Evolutionary conservation across 345 rosid species (phyloP).

Genomic region (Populus davidiana): DNA sequence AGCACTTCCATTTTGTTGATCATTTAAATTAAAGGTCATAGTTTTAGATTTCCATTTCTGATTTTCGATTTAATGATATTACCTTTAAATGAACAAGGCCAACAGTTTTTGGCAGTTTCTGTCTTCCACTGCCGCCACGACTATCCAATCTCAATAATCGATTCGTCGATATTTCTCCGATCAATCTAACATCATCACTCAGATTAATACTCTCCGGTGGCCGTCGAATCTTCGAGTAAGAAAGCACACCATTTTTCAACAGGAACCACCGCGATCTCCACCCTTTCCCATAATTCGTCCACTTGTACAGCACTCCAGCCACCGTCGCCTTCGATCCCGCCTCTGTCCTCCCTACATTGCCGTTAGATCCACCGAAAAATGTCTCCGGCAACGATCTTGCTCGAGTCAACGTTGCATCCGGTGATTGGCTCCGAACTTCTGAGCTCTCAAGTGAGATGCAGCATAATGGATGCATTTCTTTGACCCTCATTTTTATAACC

Average conservation of each 20-base stretch:
- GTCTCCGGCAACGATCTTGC: slow-evolving; percentile 68
- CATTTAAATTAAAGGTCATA: too few relatives aligned
- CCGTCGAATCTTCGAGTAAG: slow-evolving; percentile 76
- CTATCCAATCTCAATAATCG: slow-evolving; percentile 56
- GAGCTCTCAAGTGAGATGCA: slow-evolving; percentile 81
- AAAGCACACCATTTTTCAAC: slow-evolving; percentile 70
- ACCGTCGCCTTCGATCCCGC: slow-evolving; percentile 65
- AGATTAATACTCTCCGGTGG: slow-evolving; percentile 57
- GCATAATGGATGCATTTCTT: slow-evolving; percentile 91
- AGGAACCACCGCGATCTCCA: slow-evolving; percentile 98
- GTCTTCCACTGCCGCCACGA: slow-evolving; percentile 36
- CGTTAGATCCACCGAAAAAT: slow-evolving; percentile 43
- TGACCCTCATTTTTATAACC: slow-evolving; percentile 65
- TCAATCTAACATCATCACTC: slow-evolving; percentile 60
- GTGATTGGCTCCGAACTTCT: slow-evolving; percentile 54
- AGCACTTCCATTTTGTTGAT: too few relatives aligned
- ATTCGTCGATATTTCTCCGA: slow-evolving; percentile 62
- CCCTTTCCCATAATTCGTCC: slow-evolving; percentile 97
- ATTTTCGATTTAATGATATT: too few relatives aligned
- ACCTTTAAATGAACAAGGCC: too few relatives aligned
- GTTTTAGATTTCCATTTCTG: too few relatives aligned
- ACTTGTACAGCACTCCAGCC: slow-evolving; percentile 83
- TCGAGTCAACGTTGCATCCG: slow-evolving; percentile 52
- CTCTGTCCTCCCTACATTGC: slow-evolving; percentile 18
- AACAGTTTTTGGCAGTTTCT: slow-evolving; percentile 31